Base-by-base conservation (phyloP, 495 filamentous ascomycete species). In the Tuber brumale region DNA sequence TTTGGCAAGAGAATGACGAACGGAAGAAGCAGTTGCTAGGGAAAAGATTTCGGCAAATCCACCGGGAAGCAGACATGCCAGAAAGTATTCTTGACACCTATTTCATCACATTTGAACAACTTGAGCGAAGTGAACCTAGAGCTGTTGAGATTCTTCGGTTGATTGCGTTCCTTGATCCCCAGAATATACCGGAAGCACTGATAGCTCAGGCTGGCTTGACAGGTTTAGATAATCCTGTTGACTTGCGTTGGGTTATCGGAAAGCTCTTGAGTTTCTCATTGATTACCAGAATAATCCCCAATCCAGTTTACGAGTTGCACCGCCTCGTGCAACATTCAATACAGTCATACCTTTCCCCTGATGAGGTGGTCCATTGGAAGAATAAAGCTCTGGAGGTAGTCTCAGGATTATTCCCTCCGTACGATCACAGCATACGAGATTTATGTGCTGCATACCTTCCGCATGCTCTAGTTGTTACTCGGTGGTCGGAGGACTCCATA, bases 21-120 rank as follows among this genome's bases (percentile, higher is more conserved):
- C 74, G 70, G 74, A 74, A 73, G 18, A 31, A 7, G 57, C 10
- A 66, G 1, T 66, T 66, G 19, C 76, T 83, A 35, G 71, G 79
- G 12, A 66, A 12, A 12, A 66, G 18, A 31, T 41, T 71, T 66
- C 41, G 41, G 72, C 21, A 43, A 76, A 35, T 74, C 75, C 70
- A 69, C 23, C 7, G 81, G 82, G 70, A 39, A 77, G 27, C 73
- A 75, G 41, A 81, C 85, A 61, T 84, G 85, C 44, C 42, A 70
- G 3, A 81, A 86, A 74, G 82, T 85, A 14, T 88, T 19, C 79
- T 86, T 12, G 83, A 81, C 9, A 87, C 86, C 31, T 87, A 84
- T 84, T 75, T 84, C 74, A 80, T 87, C 21, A 86, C 86, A 0
- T 88, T 87, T 73, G 81, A 86, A 9, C 83, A 85, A 9, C 84